Conservation (phyloP, 179 eudicot genomes). For the Sideroxylon spinosum region DNA sequence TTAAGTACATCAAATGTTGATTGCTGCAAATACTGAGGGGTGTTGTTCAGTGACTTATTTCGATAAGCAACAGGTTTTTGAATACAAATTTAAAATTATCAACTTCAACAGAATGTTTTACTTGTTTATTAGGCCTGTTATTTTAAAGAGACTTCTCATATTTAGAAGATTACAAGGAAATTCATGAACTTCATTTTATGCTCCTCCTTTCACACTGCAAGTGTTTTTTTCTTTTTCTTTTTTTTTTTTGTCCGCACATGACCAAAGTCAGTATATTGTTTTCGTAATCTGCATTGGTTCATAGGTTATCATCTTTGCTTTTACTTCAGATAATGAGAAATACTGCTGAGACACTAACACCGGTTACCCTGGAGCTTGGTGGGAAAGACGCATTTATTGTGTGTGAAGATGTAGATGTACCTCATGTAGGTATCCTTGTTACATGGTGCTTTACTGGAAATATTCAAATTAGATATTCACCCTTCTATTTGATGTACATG, state of each 20-base stretch:
- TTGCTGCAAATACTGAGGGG: conserved; percentile 1
- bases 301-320: conserved; percentile 2
- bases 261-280: background rate
- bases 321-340: conserved; percentile 80
- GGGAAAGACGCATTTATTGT: conserved; percentile 98
- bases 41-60: background rate
- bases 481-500: background rate
- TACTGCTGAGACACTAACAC: conserved; percentile 91
- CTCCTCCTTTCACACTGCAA: background rate
- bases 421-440: conserved; percentile 54
- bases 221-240: conserved; percentile 2
- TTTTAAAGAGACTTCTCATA: background rate
- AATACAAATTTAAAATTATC: background rate
- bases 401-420: conserved; percentile 89
- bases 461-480: background rate
- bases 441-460: conserved; percentile 6
- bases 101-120: background rate
- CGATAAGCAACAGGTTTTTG: background rate
- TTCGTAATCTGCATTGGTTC: background rate
- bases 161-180: conserved; percentile 3
- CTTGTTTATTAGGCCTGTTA: background rate
- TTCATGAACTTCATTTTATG: background rate
- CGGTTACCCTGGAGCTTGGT: conserved; percentile 98
- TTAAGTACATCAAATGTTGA: conserved; percentile 2
- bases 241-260: background rate